phyloP scores from a whole-genome alignment of 345 rosid species.

The Syzygium oleosum region DNA sequence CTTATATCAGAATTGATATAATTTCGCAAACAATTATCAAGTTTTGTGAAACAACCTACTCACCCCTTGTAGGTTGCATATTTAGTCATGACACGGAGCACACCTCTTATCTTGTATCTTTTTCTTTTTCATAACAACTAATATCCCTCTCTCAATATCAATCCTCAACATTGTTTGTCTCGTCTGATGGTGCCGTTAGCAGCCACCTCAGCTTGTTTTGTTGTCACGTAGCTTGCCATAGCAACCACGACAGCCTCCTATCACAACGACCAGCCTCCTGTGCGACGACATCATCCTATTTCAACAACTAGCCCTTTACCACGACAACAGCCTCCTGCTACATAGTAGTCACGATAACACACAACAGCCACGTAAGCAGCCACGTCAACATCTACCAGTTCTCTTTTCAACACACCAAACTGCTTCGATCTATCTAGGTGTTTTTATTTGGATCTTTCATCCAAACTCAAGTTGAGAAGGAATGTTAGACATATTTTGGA shows the following conservation, averaged over 20 bases:
- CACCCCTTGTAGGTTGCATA: neutral
- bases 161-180: neutral
- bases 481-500: no score
- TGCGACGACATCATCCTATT: no score
- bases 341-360: no score
- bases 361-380: no score
- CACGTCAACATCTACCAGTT: no score
- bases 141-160: neutral
- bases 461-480: no score
- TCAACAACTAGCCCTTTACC: no score
- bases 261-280: accelerated
- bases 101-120: accelerated
- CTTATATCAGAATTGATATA: neutral
- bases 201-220: neutral
- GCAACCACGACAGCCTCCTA: neutral
- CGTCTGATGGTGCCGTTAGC: accelerated
- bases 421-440: no score
- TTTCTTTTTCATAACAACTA: neutral
- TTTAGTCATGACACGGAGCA: accelerated
- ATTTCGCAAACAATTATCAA: neutral
- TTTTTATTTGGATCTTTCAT: no score
- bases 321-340: no score
- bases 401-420: no score
- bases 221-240: neutral
- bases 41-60: neutral